A percentile compares a stretch with the other conserved stretches of the same genome.
These are phyloP conservation scores for Tilletia horrida DNA, from an alignment of 1,284 basidiomycete species.

Conservation along the genomic window DNA sequence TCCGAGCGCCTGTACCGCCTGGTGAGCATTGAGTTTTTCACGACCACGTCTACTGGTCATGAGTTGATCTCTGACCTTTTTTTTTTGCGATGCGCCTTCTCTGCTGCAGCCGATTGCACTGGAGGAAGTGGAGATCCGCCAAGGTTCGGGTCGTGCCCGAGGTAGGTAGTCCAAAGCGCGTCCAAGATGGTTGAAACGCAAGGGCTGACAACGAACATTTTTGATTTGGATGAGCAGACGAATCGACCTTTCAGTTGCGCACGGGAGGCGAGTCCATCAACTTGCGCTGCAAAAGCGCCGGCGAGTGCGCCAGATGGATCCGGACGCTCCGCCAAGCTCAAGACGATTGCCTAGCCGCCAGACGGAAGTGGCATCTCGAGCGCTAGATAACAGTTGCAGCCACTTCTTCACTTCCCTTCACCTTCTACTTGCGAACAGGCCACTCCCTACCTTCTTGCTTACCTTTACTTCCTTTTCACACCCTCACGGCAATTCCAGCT, in stretches of 20 bases:
- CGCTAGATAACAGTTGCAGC: not conserved
- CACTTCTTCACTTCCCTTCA: not conserved
- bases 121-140: not conserved
- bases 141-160: not conserved
- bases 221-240: not conserved
- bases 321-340: slow-evolving; percentile 5
- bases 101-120: not conserved
- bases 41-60: no score
- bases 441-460: no score
- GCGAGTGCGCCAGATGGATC: not conserved
- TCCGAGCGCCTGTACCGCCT: slow-evolving; percentile 12
- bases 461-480: no score
- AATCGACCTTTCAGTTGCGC: not conserved
- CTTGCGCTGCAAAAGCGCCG: slow-evolving; percentile 1
- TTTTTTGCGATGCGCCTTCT: not conserved
- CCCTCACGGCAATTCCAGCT: no score
- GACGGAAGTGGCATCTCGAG: slow-evolving; percentile 4
- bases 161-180: no score
- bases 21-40: slow-evolving; percentile 6
- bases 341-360: slow-evolving; percentile 8
- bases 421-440: slow-evolving; percentile 1
- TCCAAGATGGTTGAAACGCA: no score
- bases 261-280: slow-evolving; percentile 2
- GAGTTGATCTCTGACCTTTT: no score
- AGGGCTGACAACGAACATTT: not conserved